phyloP scores from a whole-genome alignment of 441 rosid species.

The Codiaeum variegatum region DNA sequence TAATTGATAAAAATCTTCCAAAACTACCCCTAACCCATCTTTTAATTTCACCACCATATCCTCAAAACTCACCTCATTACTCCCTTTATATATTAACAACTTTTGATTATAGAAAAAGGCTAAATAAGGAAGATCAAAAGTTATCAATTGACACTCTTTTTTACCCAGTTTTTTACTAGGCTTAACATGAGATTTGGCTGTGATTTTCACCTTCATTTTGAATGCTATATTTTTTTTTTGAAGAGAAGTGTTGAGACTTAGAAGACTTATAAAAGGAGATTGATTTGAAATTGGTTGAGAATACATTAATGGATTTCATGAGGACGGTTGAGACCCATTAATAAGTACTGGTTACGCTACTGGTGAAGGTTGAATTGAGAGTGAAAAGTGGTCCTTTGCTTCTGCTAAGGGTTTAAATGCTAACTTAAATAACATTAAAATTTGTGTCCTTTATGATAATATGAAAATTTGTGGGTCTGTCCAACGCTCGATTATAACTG shows the following conservation, averaged over 20 bases:
- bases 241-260: neutral
- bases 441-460: neutral
- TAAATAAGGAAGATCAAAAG: constrained; percentile 84
- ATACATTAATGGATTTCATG: constrained; percentile 46
- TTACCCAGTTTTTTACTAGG: constrained; percentile 55
- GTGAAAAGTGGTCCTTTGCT: neutral
- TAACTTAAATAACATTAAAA: neutral
- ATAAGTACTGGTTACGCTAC: constrained; percentile 3
- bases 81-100: constrained; percentile 57
- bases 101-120: constrained; percentile 85
- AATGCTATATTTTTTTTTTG: constrained; percentile 11
- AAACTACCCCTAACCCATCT: constrained; percentile 54
- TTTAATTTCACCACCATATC: constrained; percentile 58
- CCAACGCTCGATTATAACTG: too few species aligned
- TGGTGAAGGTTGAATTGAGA: neutral
- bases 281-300: constrained; percentile 34
- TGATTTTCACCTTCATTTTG: constrained; percentile 39
- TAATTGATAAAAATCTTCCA: constrained; percentile 76
- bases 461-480: too few species aligned
- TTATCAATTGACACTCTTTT: constrained; percentile 60
- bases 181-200: constrained; percentile 47
- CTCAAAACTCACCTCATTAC: constrained; percentile 24
- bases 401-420: neutral
- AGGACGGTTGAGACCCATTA: constrained; percentile 44
- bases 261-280: constrained; percentile 27